Conservation (phyloP, 2,329 filamentous ascomycete genomes). For the Pseudodiploospora longispora region DNA sequence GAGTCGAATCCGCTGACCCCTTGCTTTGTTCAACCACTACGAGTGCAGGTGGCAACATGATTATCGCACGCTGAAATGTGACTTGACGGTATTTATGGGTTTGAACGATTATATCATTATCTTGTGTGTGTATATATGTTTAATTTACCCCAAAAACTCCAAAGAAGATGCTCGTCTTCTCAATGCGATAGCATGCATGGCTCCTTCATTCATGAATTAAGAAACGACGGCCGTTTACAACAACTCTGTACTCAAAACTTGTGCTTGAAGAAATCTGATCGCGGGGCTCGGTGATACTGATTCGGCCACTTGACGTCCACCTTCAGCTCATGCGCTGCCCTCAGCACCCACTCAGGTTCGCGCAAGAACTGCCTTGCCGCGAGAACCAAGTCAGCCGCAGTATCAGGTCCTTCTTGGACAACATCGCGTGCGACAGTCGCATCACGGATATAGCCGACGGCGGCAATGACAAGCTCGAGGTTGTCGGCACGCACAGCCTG, state of each 20-base stretch:
- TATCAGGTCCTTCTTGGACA: constrained; percentile 37
- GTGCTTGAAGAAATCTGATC: constrained; percentile 5
- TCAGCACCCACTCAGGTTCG: constrained; percentile 71
- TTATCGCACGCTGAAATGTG: no score
- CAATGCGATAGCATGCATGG: no score
- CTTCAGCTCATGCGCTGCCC: constrained; percentile 62
- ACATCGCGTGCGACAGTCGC: constrained; percentile 57
- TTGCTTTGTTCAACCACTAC: no score
- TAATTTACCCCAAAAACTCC: no score
- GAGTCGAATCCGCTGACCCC: no score
- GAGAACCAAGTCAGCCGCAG: constrained; percentile 58
- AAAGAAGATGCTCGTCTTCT: no score
- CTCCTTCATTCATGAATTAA: no score
- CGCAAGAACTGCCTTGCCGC: constrained; percentile 71
- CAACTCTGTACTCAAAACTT: background rate
- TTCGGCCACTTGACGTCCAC: constrained; percentile 64
- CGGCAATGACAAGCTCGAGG: constrained; percentile 54
- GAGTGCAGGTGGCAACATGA: no score
- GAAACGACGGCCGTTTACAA: no score
- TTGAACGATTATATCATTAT: no score
- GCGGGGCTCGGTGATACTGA: constrained; percentile 44
- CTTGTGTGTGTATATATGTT: no score
- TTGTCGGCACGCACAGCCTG: constrained; percentile 47
- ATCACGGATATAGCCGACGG: constrained; percentile 66
- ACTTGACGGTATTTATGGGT: no score